Evolutionary conservation across 306 rosid species (phyloP).

Genomic region (Mucuna pruriens): DNA sequence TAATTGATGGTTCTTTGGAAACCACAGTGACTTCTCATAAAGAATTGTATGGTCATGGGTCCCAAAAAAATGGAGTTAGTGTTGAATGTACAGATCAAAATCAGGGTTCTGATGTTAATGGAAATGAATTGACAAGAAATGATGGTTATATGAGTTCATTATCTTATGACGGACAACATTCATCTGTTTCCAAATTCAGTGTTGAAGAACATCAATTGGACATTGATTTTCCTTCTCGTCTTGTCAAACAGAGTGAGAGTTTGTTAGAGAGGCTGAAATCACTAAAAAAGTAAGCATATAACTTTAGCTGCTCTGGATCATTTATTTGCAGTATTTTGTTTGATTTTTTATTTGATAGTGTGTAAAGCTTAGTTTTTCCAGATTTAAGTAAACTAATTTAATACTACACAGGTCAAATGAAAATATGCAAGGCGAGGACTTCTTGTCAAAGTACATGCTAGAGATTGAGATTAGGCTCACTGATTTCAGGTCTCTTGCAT

Average conservation of each 20-base stretch:
- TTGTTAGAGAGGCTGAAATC: slow-evolving; percentile 77
- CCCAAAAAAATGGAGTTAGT: slow-evolving; percentile 51
- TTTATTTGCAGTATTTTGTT: slow-evolving; percentile 30
- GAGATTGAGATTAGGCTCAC: slow-evolving; percentile 89
- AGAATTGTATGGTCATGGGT: slow-evolving; percentile 45
- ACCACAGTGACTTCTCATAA: slow-evolving; percentile 40
- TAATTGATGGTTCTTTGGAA: slow-evolving; percentile 41
- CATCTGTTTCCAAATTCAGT: slow-evolving; percentile 33
- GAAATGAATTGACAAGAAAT: slow-evolving; percentile 42
- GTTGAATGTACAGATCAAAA: slow-evolving; percentile 50
- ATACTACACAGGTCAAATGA: slow-evolving; percentile 64
- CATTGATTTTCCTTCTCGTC: slow-evolving; percentile 57
- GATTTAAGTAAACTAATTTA: slow-evolving; percentile 1
- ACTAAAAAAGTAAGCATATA: slow-evolving; percentile 58
- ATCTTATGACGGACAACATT: slow-evolving; percentile 33
- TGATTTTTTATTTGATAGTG: slow-evolving; percentile 1
- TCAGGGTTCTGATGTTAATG: slow-evolving; percentile 45
- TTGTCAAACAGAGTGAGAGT: slow-evolving; percentile 57
- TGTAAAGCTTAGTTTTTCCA: neutral
- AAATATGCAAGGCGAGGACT: slow-evolving; percentile 47
- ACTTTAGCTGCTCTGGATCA: neutral
- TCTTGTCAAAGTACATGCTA: slow-evolving; percentile 55
- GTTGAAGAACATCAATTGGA: slow-evolving; percentile 52
- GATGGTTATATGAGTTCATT: slow-evolving; percentile 29
- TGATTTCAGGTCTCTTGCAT: slow-evolving; percentile 74